Evolutionary conservation across 2,329 filamentous ascomycete species (phyloP).

Genomic region (Mycosphaerella sp.): DNA sequence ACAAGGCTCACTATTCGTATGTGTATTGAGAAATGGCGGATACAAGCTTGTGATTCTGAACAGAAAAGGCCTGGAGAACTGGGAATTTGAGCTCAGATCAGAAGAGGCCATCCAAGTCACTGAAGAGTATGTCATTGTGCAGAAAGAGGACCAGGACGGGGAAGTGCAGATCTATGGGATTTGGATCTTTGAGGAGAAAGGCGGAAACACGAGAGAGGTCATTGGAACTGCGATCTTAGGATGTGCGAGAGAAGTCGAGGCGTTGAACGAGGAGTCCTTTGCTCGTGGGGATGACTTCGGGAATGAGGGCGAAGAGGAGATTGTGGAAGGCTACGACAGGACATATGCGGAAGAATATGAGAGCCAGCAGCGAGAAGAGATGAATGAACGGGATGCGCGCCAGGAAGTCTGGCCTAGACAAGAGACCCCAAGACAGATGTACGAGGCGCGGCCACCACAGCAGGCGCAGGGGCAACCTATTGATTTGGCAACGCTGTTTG

Average conservation of each 20-base stretch:
- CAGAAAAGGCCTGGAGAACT: slow-evolving; percentile 45
- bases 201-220: slow-evolving; percentile 42
- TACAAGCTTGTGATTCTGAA: slow-evolving; percentile 45
- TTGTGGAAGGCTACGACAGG: not conserved
- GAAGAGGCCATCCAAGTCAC: slow-evolving; percentile 43
- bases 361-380: not conserved
- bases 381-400: not conserved
- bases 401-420: not conserved
- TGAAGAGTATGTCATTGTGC: slow-evolving; percentile 57
- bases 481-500: slow-evolving; percentile 27
- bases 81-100: slow-evolving; percentile 39
- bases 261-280: slow-evolving; percentile 22
- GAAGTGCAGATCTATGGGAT: slow-evolving; percentile 49
- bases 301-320: slow-evolving; percentile 2
- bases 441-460: slow-evolving; percentile 30
- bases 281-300: not conserved
- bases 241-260: slow-evolving; percentile 48
- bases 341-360: slow-evolving; percentile 4
- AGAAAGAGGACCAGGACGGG: slow-evolving; percentile 38
- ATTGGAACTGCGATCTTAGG: slow-evolving; percentile 51
- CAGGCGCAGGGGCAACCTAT: slow-evolving; percentile 36
- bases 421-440: not conserved
- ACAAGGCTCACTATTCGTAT: slow-evolving; percentile 86
- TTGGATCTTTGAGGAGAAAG: slow-evolving; percentile 60
- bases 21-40: slow-evolving; percentile 51